Conservation (phyloP, 2,329 filamentous ascomycete species). For the Aulographum hederae region DNA sequence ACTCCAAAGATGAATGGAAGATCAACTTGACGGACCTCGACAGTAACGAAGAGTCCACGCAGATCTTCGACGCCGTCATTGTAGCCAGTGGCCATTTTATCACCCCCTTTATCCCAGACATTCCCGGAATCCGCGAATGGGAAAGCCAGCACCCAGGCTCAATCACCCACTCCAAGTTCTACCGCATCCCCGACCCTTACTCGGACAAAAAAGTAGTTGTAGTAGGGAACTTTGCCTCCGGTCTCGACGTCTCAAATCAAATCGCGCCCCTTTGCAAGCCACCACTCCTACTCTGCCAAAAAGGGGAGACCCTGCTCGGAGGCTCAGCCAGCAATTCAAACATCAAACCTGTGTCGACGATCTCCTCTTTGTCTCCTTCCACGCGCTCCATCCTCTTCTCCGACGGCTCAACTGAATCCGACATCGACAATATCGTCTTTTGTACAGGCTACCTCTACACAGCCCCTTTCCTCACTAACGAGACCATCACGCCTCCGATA, state of each 20-base stretch:
- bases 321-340: constrained; percentile 11
- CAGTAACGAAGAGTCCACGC: constrained; percentile 20
- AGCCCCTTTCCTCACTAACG: constrained; percentile 47
- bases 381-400: constrained; percentile 7
- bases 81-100: constrained; percentile 30
- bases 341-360: constrained; percentile 5
- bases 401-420: constrained; percentile 43
- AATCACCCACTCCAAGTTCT: constrained; percentile 51
- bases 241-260: constrained; percentile 65
- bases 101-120: constrained; percentile 24
- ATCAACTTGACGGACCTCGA: constrained; percentile 35
- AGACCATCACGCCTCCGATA: constrained; percentile 30
- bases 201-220: constrained; percentile 52
- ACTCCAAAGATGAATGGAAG: constrained; percentile 32
- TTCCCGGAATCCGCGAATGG: constrained; percentile 23
- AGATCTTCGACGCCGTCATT: constrained; percentile 35
- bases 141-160: constrained; percentile 16
- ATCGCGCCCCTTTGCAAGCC: constrained; percentile 41
- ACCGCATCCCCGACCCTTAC: constrained; percentile 47
- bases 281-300: constrained; percentile 46
- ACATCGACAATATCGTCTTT: constrained; percentile 64
- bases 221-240: constrained; percentile 71
- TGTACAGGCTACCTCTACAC: constrained; percentile 83
- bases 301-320: constrained; percentile 31
- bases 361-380: neutral